Percentiles rank a stretch among this genome's conserved stretches.
Conservation (phyloP, 2,329 filamentous ascomycete species). For the Aspergillus carbonarius region DNA sequence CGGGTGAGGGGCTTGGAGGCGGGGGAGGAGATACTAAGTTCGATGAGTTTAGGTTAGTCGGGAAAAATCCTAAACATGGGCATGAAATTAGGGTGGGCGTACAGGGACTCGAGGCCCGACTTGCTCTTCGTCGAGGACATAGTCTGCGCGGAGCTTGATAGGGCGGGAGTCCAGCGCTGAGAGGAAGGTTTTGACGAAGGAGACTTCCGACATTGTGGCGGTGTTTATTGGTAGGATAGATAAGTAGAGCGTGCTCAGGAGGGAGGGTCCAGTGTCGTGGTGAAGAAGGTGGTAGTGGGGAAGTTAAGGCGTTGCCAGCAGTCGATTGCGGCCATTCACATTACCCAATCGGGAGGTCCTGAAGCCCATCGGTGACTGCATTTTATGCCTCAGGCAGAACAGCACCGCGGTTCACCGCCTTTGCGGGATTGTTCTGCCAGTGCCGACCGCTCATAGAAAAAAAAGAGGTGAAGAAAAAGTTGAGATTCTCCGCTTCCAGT, state of each 20-base stretch:
- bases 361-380: slow-evolving; percentile 6
- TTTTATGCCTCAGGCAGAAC: slow-evolving; percentile 11
- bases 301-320: background rate
- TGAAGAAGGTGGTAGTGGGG: background rate
- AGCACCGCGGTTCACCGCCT: slow-evolving; percentile 19
- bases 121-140: slow-evolving; percentile 80
- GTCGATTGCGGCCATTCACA: slow-evolving; percentile 2
- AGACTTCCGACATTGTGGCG: slow-evolving; percentile 71
- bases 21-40: slow-evolving; percentile 48
- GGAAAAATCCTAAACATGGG: background rate
- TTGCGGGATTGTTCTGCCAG: slow-evolving; percentile 22
- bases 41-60: background rate
- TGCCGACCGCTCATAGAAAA: slow-evolving; percentile 28
- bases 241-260: background rate
- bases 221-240: no score
- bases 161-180: slow-evolving; percentile 74
- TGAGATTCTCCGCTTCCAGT: slow-evolving; percentile 17
- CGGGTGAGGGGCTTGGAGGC: slow-evolving; percentile 45
- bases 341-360: slow-evolving; percentile 22
- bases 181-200: slow-evolving; percentile 83
- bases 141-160: slow-evolving; percentile 78
- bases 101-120: slow-evolving; percentile 78
- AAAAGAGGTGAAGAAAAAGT: slow-evolving; percentile 33
- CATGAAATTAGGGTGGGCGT: slow-evolving; percentile 34
- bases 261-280: background rate